Evolutionary conservation across 2,329 filamentous ascomycete species (phyloP).

Genomic region (Drechslera avenae): DNA sequence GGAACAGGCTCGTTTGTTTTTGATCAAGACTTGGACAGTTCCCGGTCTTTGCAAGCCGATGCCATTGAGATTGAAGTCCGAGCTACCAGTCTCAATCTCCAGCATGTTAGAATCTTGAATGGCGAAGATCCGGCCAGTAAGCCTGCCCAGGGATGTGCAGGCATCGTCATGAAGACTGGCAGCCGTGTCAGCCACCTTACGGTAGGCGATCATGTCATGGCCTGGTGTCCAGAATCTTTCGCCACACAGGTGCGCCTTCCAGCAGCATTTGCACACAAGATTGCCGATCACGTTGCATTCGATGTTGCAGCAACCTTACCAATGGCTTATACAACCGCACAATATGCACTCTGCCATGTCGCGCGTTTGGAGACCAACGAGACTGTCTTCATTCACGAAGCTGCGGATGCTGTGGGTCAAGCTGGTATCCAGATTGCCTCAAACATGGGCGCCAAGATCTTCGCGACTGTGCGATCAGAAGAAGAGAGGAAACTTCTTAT

Average conservation of each 20-base stretch:
- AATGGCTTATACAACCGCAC: slow-evolving; percentile 22
- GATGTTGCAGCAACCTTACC: slow-evolving; percentile 27
- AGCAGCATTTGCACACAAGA: slow-evolving; percentile 8
- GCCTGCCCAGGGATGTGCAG: slow-evolving; percentile 26
- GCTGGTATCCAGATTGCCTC: slow-evolving; percentile 18
- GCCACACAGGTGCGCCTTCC: slow-evolving; percentile 9
- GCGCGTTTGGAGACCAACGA: slow-evolving; percentile 17
- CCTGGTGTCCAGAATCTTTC: slow-evolving; percentile 7
- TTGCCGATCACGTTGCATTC: slow-evolving; percentile 17
- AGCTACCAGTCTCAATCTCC: slow-evolving; percentile 17
- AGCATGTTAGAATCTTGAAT: slow-evolving; percentile 18
- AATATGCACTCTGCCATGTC: slow-evolving; percentile 18
- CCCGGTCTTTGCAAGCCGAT: slow-evolving; percentile 8
- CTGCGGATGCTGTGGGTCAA: slow-evolving; percentile 17
- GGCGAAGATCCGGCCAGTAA: slow-evolving; percentile 31
- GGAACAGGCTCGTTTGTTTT: slow-evolving; percentile 1
- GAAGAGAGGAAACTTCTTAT: slow-evolving; percentile 17
- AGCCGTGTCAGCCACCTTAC: slow-evolving; percentile 12
- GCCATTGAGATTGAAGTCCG: slow-evolving; percentile 44
- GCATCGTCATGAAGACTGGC: slow-evolving; percentile 16
- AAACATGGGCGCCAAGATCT: slow-evolving; percentile 32
- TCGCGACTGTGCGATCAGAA: slow-evolving; percentile 24
- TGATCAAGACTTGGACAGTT: slow-evolving; percentile 10
- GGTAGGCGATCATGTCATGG: slow-evolving; percentile 26
- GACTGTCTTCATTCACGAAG: slow-evolving; percentile 40